A percentile compares a stretch with the other conserved stretches of the same genome.
Evolutionary conservation across 139 green algal genomes (phyloP).

Genomic region (Chlamydomonas incerta): DNA sequence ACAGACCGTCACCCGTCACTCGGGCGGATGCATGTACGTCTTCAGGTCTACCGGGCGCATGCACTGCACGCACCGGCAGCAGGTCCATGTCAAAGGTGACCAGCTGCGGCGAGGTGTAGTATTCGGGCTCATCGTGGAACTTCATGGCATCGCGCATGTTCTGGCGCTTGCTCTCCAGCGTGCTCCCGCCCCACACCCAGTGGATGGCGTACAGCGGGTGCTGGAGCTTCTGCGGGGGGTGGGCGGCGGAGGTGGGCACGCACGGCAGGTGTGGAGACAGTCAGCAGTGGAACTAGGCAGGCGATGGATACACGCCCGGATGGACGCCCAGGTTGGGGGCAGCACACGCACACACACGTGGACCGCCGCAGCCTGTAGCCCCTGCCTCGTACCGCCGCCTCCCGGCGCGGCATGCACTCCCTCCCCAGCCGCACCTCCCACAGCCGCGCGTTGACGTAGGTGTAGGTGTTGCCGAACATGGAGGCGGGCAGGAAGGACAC

Average conservation of each 20-base stretch:
- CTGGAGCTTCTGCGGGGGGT: constrained; percentile 5
- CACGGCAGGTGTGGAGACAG: too few relatives aligned
- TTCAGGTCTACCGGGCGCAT: too few relatives aligned
- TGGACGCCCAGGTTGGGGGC: too few relatives aligned
- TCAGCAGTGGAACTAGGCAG: too few relatives aligned
- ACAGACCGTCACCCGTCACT: too few relatives aligned
- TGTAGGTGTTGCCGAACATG: constrained; percentile 56
- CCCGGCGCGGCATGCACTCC: too few relatives aligned
- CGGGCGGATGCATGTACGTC: too few relatives aligned
- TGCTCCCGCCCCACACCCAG: constrained; percentile 52
- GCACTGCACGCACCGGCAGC: neutral
- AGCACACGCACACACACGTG: too few relatives aligned
- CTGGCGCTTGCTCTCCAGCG: constrained; percentile 52
- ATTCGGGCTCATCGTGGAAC: constrained; percentile 37
- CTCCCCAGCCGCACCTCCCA: constrained; percentile 2
- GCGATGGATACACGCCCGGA: too few relatives aligned
- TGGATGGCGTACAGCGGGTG: constrained; percentile 40
- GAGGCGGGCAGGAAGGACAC: constrained; percentile 44
- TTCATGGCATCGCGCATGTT: constrained; percentile 51
- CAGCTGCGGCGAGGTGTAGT: constrained; percentile 29
- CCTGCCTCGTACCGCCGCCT: too few relatives aligned
- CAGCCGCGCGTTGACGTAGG: constrained; percentile 42
- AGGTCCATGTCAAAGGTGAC: constrained; percentile 11
- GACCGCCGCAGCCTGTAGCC: too few relatives aligned
- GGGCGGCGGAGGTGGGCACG: neutral